These are phyloP conservation scores for Bacterosira constricta DNA, from an alignment of 108 stramenopile species.

Conservation along the genomic window DNA sequence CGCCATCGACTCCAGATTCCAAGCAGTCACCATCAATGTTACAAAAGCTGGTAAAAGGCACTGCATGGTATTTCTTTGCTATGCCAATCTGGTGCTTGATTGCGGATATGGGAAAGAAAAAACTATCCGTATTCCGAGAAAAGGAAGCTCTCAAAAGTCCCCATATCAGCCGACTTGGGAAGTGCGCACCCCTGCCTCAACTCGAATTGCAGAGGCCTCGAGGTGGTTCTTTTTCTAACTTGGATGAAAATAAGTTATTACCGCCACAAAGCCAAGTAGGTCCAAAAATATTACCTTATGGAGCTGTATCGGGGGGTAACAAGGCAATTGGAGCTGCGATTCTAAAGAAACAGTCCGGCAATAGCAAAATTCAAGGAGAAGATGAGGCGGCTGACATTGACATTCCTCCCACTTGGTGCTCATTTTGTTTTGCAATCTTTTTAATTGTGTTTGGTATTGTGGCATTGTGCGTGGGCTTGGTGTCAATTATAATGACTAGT, in stretches of 20 bases:
- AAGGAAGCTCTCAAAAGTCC: conserved; percentile 75
- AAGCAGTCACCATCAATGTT: not conserved
- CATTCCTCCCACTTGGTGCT: conserved; percentile 49
- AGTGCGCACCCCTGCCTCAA: conserved; percentile 13
- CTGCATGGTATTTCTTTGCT: conserved; percentile 60
- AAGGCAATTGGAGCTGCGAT: conserved; percentile 38
- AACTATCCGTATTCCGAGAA: conserved; percentile 50
- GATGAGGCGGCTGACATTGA: conserved; percentile 63
- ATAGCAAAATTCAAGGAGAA: not conserved
- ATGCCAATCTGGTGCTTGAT: conserved; percentile 78
- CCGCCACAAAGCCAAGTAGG: not conserved
- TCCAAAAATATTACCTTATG: conserved; percentile 19
- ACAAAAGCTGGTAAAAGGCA: conserved; percentile 16
- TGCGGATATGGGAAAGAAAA: conserved; percentile 58
- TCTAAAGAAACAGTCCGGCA: conserved; percentile 28
- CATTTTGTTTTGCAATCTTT: conserved; percentile 75
- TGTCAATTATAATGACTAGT: conserved; percentile 52
- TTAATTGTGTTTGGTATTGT: conserved; percentile 71
- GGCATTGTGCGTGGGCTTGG: conserved; percentile 66
- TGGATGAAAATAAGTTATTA: not conserved
- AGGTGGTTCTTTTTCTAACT: conserved; percentile 1
- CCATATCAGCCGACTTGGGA: conserved; percentile 78
- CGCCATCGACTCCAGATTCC: not conserved
- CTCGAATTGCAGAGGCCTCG: not conserved
- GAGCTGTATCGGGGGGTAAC: conserved; percentile 27